Evolutionary conservation across 192 early-diverging fungal genomes (phyloP), one percentile per base, ranked within the genome.

Genomic region (Backusella circina): DNA sequence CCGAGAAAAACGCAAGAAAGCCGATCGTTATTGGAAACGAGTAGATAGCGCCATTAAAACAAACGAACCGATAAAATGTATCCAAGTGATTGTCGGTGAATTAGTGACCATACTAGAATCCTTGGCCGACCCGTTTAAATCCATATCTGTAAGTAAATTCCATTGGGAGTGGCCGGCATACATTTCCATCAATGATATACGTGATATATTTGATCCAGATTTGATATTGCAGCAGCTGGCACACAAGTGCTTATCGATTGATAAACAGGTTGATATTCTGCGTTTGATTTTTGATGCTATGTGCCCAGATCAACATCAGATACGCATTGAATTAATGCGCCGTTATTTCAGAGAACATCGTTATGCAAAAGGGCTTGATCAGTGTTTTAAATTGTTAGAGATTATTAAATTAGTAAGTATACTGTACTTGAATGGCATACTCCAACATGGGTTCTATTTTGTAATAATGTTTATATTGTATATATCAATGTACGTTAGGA

Each of bases 331-430:
- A 61, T 61, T 61, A 28, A 61, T 61, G 54, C 54, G 54, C 54
- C 54, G 54, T 28, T 61, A 61, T 61, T 61, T 61, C 54, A 61
- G 54, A 61, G 54, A 61, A 28, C 54, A 61, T 12, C 54, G 54
- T 61, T 82, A 93, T 72, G 87, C 84, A 28, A 82, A 85, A 21
- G 90, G 89, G 1, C 83, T 97, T 75, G 82, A 88, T 10, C 79
- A 84, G 38, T 93, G 91, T 57, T 96, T 95, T 80, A 90, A 93
- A 41, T 80, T 92, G 67, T 74, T 94, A 68, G 92, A 96, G 12
- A 78, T 68, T 39, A 83, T 85, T 71, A 85, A 85, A 26, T 36
- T 85, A 65, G 54, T 61, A 61, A 61, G 54, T 61, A 23, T 57
- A 3, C 2, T 44, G 15, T 15, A 44, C 12, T 13, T 41, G 33